Base-by-base conservation (phyloP, 495 filamentous ascomycete species). In the Penicillium paxilli region DNA sequence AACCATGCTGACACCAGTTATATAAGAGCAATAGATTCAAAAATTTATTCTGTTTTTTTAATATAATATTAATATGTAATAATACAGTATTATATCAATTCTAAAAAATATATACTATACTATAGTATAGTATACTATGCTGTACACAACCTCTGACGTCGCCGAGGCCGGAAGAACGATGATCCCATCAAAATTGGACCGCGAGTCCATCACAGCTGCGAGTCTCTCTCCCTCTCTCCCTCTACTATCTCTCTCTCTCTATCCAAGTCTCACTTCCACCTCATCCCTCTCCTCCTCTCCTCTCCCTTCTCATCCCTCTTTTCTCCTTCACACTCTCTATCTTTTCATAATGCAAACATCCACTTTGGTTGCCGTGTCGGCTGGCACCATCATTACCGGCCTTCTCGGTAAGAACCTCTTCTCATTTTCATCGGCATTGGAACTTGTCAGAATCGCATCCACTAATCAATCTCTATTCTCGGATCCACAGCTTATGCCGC, bases 321-420 rank as follows among this genome's bases (percentile, higher is more conserved):
- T 67, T 49, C 59, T 54, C 51, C 47, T 25, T 35, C 49, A 49
- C 16, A 49, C 28, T 11, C 19, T 44, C 40, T 35, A 64, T 68
- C n/a, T n/a, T n/a, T n/a, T n/a, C 69, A 72, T 61, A 54, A 85
- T 84, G 78, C 76, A 83, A 63, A 82, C 88, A 47, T 83, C 87
- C 45, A 90, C 87, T 50, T 77, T 94, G 71, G 80, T 87, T 59
- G 84, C 88, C 61, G 84, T 85, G 58, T 83, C 85, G 22, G 82
- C 85, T 58, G 90, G 89, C 70, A 87, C 86, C 19, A 65, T 91
- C 51, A 76, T 88, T 33, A 88, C 90, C 33, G 90, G 90, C 55
- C 65, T 91, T 38, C 67, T 96, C 52, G 89, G 89, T 92, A 81
- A 62, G 81, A 61, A 51, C 48, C 22, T 23, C 51, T 44, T 24